A percentile compares a stretch with the other conserved stretches of the same genome.
These are phyloP conservation scores for Maudiozyma barnettii DNA, from an alignment of 805 yeast species.

Conservation along the genomic window DNA sequence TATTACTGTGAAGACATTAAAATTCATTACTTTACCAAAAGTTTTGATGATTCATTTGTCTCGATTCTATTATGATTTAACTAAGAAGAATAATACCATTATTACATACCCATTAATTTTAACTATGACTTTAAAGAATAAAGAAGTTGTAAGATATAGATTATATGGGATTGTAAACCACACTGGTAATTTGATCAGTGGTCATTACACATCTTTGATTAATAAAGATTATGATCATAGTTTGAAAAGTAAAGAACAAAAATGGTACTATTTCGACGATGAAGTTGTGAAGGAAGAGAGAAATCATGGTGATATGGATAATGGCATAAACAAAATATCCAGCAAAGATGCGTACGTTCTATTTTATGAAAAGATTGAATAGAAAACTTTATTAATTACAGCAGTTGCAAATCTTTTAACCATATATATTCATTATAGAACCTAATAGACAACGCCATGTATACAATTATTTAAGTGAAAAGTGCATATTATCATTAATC, in stretches of 20 bases:
- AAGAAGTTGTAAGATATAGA: conserved; percentile 35
- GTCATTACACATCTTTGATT: conserved; percentile 66
- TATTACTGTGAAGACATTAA: conserved; percentile 55
- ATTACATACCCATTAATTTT: conserved; percentile 49
- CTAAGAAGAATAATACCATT: conserved; percentile 42
- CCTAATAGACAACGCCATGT: no score
- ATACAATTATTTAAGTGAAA: not conserved
- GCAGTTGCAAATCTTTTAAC: no score
- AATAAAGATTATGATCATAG: conserved; percentile 37
- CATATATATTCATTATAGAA: no score
- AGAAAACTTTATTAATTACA: not conserved
- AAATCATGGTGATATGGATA: conserved; percentile 39
- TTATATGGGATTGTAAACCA: conserved; percentile 62
- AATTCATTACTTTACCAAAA: conserved; percentile 71
- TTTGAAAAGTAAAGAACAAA: conserved; percentile 29
- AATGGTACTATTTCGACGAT: conserved; percentile 73
- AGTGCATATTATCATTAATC: not conserved
- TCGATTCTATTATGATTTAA: conserved; percentile 52
- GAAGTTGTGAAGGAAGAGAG: conserved; percentile 42
- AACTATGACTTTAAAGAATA: conserved; percentile 36
- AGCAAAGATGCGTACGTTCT: conserved; percentile 59
- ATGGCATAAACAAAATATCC: conserved; percentile 32
- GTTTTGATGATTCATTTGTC: conserved; percentile 77
- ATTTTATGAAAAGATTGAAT: conserved; percentile 43
- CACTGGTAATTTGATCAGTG: conserved; percentile 58